Base-by-base conservation (phyloP, 768 basidiomycete genomes). In the Lanmaoa rubissima region DNA sequence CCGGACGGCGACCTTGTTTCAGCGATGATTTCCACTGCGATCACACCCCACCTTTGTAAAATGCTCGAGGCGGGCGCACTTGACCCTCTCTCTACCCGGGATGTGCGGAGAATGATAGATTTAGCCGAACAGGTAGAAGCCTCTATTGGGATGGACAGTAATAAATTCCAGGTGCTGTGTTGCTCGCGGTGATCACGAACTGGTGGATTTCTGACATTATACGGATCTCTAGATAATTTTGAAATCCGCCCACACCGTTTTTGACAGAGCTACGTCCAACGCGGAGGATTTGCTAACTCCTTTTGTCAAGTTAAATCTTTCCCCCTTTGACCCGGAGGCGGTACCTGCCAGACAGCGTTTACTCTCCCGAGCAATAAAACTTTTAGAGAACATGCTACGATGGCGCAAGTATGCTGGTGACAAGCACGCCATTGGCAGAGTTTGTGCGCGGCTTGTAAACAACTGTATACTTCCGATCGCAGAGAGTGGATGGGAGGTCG, bases 1-100 rank as follows among this genome's bases (percentile, higher is more conserved):
- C 84, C 90, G 0, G 92, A 94, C 57, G 93, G 90, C 10, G 94
- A 97, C 65, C 76, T 97, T 24, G 88, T 94, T 35, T 84, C 90
- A 13, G 85, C 89, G 0, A 93, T 95, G 86, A 81, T 95, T 17
- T 85, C 89, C n/a, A 90, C 90, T 1, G 85, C 86, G 0, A 76
- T 95, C 42, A 83, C 89, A 38, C 92, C 94, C 10, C 78, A 86
- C 47, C 65, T 97, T 10, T 82, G 80, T 66, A 89, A 84, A 62
- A 66, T 90, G 24, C 67, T 97, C n/a, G 84, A 87, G 54, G 79
- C 79, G n/a, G 94, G 94, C 26, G 88, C 81, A 5, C 76, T 94
- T 52, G 89, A 97, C 68, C 85, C 89, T 1, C 94, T 92, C 70
- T 95, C 93, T 3, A 75, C 78, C 34, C 73, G 63, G 35, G 81